phyloP scores from a whole-genome alignment of 2,329 filamentous ascomycete genomes.

The Phaeomoniella chlamydospora region DNA sequence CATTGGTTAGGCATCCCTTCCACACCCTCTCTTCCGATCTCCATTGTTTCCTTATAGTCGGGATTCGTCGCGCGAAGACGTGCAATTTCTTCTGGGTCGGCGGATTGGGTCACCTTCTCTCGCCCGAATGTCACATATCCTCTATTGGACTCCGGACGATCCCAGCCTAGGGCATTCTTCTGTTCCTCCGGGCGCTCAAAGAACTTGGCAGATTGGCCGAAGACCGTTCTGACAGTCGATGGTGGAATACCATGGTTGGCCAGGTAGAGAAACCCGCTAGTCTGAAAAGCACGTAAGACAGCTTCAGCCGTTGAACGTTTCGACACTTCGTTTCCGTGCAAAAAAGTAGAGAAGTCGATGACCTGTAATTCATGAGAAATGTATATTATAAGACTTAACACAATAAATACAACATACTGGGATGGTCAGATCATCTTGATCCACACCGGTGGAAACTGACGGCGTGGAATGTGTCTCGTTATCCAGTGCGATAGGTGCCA shows the following conservation, averaged over 20 bases:
- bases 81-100: conserved; percentile 41
- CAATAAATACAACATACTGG: conserved; percentile 15
- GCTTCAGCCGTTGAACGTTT: conserved; percentile 53
- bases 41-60: conserved; percentile 43
- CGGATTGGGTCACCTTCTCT: conserved; percentile 53
- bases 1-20: conserved; percentile 60
- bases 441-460: conserved; percentile 17
- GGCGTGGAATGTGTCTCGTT: background rate
- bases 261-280: conserved; percentile 79
- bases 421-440: conserved; percentile 28
- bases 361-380: conserved; percentile 34
- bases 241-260: conserved; percentile 60
- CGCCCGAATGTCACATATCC: conserved; percentile 58
- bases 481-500: conserved; percentile 1
- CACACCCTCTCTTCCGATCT: conserved; percentile 47
- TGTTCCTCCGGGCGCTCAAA: conserved; percentile 48
- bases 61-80: conserved; percentile 37
- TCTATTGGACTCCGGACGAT: conserved; percentile 56
- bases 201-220: conserved; percentile 54
- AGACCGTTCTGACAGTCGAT: conserved; percentile 45
- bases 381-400: background rate
- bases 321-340: conserved; percentile 44
- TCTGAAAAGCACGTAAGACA: conserved; percentile 68
- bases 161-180: conserved; percentile 58
- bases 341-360: conserved; percentile 65